Percentiles rank a stretch among this genome's conserved stretches.
Evolutionary conservation across 164 flowering plant genomes (phyloP).

Genomic region (Berberis vulgaris): DNA sequence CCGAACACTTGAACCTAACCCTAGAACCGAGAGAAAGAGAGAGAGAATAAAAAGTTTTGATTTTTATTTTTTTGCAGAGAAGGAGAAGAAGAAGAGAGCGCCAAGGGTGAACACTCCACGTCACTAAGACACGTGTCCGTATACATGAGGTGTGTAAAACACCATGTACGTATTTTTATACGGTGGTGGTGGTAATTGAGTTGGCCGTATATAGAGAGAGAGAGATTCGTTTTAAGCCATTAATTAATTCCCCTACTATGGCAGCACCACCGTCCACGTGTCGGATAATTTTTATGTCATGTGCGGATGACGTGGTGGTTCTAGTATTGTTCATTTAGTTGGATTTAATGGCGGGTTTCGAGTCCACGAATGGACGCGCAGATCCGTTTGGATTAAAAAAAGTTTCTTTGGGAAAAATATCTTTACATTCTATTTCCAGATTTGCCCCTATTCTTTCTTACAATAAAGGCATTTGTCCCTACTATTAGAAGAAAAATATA

Average conservation of each 20-base stretch:
- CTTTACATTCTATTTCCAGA: too few relatives aligned
- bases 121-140: conserved; percentile 1
- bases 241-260: not conserved
- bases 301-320: too few relatives aligned
- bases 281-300: not conserved
- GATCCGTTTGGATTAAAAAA: too few relatives aligned
- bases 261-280: not conserved
- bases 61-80: not conserved
- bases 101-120: not conserved
- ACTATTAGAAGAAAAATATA: too few relatives aligned
- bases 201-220: not conserved
- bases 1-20: not conserved
- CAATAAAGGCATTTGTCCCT: too few relatives aligned
- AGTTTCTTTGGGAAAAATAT: too few relatives aligned
- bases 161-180: not conserved
- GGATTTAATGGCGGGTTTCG: too few relatives aligned
- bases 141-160: not conserved
- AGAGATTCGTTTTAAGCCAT: not conserved
- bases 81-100: not conserved
- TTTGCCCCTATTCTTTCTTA: too few relatives aligned
- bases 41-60: not conserved
- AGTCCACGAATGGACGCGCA: too few relatives aligned
- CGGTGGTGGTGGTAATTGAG: not conserved
- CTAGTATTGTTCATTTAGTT: too few relatives aligned
- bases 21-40: not conserved